A percentile compares a stretch with the other conserved stretches of the same genome.
phyloP scores from a whole-genome alignment of 805 yeast species.

The Isabelozyma pseudorhagii region DNA sequence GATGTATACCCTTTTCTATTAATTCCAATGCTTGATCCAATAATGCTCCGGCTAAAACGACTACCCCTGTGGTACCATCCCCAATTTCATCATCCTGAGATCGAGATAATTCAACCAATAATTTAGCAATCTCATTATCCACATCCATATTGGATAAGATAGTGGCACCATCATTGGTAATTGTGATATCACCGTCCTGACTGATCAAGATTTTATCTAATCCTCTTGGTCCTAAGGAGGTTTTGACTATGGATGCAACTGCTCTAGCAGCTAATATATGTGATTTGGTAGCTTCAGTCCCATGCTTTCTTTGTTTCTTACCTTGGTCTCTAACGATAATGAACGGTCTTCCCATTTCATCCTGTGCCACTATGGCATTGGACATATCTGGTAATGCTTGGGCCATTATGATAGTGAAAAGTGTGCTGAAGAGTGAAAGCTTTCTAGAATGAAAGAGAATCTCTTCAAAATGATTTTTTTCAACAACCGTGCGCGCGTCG shows the following conservation, averaged over 20 bases:
- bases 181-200: constrained; percentile 97
- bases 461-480: background rate
- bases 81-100: constrained; percentile 99
- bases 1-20: constrained; percentile 96
- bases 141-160: constrained; percentile 93
- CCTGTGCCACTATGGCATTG: constrained; percentile 98
- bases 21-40: constrained; percentile 92
- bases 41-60: constrained; percentile 90
- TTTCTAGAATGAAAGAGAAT: no score
- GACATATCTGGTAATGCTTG: constrained; percentile 83
- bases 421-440: background rate
- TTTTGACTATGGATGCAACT: constrained; percentile 86
- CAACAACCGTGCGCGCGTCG: background rate
- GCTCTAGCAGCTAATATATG: constrained; percentile 95
- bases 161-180: constrained; percentile 98
- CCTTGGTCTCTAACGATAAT: constrained; percentile 89
- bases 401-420: constrained; percentile 6
- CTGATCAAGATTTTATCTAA: constrained; percentile 91
- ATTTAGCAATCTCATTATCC: constrained; percentile 93
- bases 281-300: constrained; percentile 54
- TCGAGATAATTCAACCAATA: constrained; percentile 87
- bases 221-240: constrained; percentile 98
- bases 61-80: constrained; percentile 99
- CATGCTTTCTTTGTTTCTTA: constrained; percentile 65
- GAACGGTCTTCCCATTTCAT: constrained; percentile 98